A percentile compares a stretch with the other conserved stretches of the same genome.
phyloP scores from a whole-genome alignment of 805 yeast genomes.

The Wickerhamiella brachini region DNA sequence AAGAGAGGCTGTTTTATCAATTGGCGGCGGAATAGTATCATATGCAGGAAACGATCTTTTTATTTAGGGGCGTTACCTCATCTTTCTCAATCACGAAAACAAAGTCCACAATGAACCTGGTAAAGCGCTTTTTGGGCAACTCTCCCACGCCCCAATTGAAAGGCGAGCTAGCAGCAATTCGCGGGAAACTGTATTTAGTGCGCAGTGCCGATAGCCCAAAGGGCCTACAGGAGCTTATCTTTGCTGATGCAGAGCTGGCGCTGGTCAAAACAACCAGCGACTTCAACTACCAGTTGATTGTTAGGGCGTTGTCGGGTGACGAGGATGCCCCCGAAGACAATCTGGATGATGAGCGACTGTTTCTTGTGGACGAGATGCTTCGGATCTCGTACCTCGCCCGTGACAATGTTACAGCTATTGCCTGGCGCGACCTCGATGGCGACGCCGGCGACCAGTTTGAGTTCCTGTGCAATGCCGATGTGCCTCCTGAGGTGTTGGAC shows the following conservation, averaged over 20 bases:
- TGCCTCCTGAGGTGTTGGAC: slow-evolving; percentile 34
- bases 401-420: slow-evolving; percentile 43
- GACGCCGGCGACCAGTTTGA: slow-evolving; percentile 77
- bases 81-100: neutral
- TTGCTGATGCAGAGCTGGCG: slow-evolving; percentile 63
- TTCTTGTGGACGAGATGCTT: slow-evolving; percentile 48
- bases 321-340: neutral
- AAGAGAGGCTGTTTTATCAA: neutral
- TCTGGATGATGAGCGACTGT: slow-evolving; percentile 42
- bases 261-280: slow-evolving; percentile 56
- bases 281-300: slow-evolving; percentile 54
- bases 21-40: neutral
- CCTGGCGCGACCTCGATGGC: slow-evolving; percentile 79
- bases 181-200: neutral
- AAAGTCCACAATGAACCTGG: neutral
- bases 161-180: neutral
- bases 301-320: slow-evolving; percentile 38
- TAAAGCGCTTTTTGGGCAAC: neutral
- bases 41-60: neutral
- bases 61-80: neutral
- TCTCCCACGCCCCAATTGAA: neutral
- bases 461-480: slow-evolving; percentile 52
- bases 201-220: slow-evolving; percentile 38
- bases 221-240: slow-evolving; percentile 60
- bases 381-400: slow-evolving; percentile 40